Percentiles rank a stretch among this genome's conserved stretches.
Conservation (phyloP, 345 rosid species). For the Eucalyptus decipiens region DNA sequence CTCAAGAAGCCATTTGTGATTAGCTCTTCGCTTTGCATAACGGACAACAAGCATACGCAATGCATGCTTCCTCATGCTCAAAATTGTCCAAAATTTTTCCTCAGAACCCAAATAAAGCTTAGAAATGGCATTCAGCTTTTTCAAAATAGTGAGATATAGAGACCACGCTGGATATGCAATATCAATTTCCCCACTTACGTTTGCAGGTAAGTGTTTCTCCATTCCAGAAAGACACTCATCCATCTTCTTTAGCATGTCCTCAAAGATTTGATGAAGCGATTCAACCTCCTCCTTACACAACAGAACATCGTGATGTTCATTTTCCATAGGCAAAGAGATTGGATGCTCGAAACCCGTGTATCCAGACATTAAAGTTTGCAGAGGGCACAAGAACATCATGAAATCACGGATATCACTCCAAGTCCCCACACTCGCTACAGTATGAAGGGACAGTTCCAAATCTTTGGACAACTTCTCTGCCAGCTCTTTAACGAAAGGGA, state of each 20-base stretch:
- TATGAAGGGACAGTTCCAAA: slow-evolving; percentile 13
- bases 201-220: slow-evolving; percentile 16
- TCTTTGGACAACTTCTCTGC: slow-evolving; percentile 36
- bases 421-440: slow-evolving; percentile 6
- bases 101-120: slow-evolving; percentile 46
- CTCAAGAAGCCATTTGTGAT: slow-evolving; percentile 72
- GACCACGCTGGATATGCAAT: slow-evolving; percentile 20
- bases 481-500: slow-evolving; percentile 67
- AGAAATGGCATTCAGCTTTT: slow-evolving; percentile 54
- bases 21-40: slow-evolving; percentile 55
- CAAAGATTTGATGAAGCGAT: slow-evolving; percentile 31
- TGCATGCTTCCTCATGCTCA: slow-evolving; percentile 33
- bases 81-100: slow-evolving; percentile 28
- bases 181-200: slow-evolving; percentile 30
- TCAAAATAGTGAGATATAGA: slow-evolving; percentile 63
- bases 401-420: slow-evolving; percentile 45
- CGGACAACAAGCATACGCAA: slow-evolving; percentile 41
- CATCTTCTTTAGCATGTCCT: slow-evolving; percentile 31
- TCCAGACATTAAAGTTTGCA: slow-evolving; percentile 22
- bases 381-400: slow-evolving; percentile 41
- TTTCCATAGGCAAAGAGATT: slow-evolving; percentile 23
- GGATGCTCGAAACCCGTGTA: slow-evolving; percentile 14
- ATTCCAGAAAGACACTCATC: slow-evolving; percentile 35
- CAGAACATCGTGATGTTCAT: slow-evolving; percentile 2
- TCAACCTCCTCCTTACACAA: slow-evolving; percentile 28